phyloP scores from a whole-genome alignment of 805 yeast genomes.

The Yarrowia divulgata region DNA sequence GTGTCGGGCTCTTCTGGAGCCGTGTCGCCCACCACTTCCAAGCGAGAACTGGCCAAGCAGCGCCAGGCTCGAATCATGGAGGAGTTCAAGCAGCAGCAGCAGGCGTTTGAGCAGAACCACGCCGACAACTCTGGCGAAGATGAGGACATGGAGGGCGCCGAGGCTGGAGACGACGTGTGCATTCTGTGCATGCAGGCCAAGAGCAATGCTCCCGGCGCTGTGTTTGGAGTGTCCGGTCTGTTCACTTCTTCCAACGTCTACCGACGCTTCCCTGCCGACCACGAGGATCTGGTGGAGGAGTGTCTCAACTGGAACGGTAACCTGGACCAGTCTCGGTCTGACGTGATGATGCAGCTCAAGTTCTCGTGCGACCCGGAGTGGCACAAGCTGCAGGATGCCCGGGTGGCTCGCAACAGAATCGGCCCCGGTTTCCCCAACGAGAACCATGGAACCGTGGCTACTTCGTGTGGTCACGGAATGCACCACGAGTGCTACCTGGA shows the following conservation, averaged over 20 bases:
- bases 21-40: constrained; percentile 46
- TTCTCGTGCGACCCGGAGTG: constrained; percentile 48
- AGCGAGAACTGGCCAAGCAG: constrained; percentile 71
- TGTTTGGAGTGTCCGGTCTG: constrained; percentile 75
- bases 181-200: constrained; percentile 60
- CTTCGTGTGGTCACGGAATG: constrained; percentile 94
- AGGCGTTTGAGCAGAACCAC: constrained; percentile 66
- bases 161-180: constrained; percentile 63
- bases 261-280: constrained; percentile 68
- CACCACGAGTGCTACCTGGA: constrained; percentile 79
- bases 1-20: background rate
- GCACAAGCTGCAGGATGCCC: constrained; percentile 51
- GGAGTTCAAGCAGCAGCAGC: constrained; percentile 80
- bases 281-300: constrained; percentile 68
- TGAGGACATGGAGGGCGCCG: constrained; percentile 45
- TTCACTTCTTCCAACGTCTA: constrained; percentile 65
- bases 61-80: constrained; percentile 76
- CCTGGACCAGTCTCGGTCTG: constrained; percentile 45
- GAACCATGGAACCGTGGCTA: constrained; percentile 53
- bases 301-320: constrained; percentile 64
- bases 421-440: constrained; percentile 74
- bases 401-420: constrained; percentile 55
- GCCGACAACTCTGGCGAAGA: constrained; percentile 50
- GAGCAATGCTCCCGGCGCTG: constrained; percentile 57
- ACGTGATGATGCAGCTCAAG: constrained; percentile 28